phyloP scores from a whole-genome alignment of 2,329 filamentous ascomycete genomes.

The Cladorrhinum sp. region DNA sequence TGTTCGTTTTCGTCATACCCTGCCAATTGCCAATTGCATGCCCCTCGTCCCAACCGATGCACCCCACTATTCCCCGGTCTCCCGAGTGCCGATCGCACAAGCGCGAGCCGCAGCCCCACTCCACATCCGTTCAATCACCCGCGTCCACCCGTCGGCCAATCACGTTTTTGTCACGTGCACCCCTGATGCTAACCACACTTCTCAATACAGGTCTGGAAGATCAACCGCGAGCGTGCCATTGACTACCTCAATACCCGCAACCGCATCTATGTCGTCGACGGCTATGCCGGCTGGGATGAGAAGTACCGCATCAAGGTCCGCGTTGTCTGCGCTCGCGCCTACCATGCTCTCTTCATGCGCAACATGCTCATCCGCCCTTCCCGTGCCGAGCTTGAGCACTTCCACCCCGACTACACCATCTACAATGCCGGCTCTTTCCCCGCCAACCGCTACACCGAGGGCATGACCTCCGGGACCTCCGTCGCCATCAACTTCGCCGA shows the following conservation, averaged over 20 bases:
- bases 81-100: constrained; percentile 19
- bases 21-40: constrained; percentile 9
- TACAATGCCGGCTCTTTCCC: constrained; percentile 99
- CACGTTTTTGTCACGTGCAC: constrained; percentile 20
- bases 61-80: constrained; percentile 16
- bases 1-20: constrained; percentile 27
- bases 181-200: constrained; percentile 15
- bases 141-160: not conserved
- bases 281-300: constrained; percentile 97
- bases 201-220: constrained; percentile 82
- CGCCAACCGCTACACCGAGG: constrained; percentile 94
- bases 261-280: constrained; percentile 97
- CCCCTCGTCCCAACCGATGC: constrained; percentile 18
- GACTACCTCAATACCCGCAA: constrained; percentile 99
- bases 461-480: constrained; percentile 98
- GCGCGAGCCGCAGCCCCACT: not conserved
- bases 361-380: constrained; percentile 99
- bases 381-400: constrained; percentile 88
- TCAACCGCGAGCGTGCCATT: constrained; percentile 97
- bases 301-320: constrained; percentile 97
- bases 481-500: constrained; percentile 98
- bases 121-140: not conserved
- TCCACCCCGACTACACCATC: constrained; percentile 99
- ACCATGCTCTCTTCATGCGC: constrained; percentile 99
- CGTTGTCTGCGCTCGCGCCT: constrained; percentile 96